Evolutionary conservation across 352 stramenopile species (phyloP), one percentile per base, ranked within the genome.

Genomic region (Pythium sukuiense): DNA sequence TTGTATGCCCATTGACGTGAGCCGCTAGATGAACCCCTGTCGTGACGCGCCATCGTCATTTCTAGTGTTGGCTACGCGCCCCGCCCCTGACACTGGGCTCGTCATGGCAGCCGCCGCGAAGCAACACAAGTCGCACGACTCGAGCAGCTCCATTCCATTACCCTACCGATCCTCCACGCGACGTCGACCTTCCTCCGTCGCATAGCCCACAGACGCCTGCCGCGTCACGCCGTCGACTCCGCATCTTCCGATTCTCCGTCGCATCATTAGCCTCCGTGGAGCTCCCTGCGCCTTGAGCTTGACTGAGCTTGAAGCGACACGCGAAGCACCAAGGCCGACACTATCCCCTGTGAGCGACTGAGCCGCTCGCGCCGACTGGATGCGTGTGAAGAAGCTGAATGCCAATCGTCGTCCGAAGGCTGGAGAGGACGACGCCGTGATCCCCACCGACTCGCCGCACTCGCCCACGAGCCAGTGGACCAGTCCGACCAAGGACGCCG

Each of bases 331-430:
- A 24, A 24, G 20, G 20, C 20, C 20, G 20, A 24, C 20, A 24
- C 20, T 24, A 24, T 24, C 20, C 20, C 20, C 20, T 24, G 20
- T 24, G 20, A 24, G 20, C 20, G 20, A 24, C 20, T 24, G 20
- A 24, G 20, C 20, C 0, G 20, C 20, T 24, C 20, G 20, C 20
- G 20, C 20, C 8, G 45, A 52, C 45, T 74, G 72, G 56, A 90
- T 90, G 82, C 82, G 82, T 81, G 79, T 90, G 71, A 90, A 90
- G 80, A 90, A 90, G 57, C 64, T 89, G 70, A 89, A 76, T 74
- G 69, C 71, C 54, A 86, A 81, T 61, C 76, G 80, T 66, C 82
- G 80, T 70, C 71, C 80, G 46, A 87, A 85, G 82, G 60, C 77
- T 70, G 80, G 80, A 59, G 82, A 90, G 52, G 82, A 89, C 71